phyloP scores from a whole-genome alignment of 345 rosid genomes.

The Acer yangbiense region DNA sequence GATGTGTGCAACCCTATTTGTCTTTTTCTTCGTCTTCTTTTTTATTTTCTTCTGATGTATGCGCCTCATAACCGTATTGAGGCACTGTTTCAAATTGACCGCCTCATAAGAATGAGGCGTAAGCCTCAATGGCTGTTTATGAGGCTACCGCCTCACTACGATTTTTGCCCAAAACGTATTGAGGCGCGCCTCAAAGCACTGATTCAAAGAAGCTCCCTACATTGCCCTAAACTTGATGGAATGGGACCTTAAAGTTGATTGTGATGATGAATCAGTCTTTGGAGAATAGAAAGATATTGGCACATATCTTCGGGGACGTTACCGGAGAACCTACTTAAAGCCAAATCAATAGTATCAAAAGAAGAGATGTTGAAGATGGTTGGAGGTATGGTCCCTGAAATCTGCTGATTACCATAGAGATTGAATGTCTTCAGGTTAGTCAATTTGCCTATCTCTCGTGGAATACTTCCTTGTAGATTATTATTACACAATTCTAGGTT shows the following conservation, averaged over 20 bases:
- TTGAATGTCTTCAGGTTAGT: neutral
- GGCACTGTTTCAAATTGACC: no score
- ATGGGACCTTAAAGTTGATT: slow-evolving; percentile 2
- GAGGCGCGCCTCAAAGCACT: no score
- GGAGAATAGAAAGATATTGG: neutral
- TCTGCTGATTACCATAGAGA: neutral
- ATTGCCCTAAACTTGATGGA: slow-evolving; percentile 3
- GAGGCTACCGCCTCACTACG: no score
- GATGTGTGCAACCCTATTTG: no score
- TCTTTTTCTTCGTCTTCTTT: no score
- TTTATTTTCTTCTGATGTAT: no score
- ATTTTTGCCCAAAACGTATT: no score
- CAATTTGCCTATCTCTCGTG: neutral
- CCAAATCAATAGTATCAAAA: no score
- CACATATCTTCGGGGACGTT: neutral
- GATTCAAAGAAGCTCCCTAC: neutral
- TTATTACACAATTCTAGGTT: neutral
- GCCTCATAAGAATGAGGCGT: no score
- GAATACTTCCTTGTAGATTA: neutral
- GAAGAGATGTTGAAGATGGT: no score
- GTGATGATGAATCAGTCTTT: neutral
- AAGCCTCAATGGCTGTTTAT: no score
- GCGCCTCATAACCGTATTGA: no score
- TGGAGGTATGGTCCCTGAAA: neutral
- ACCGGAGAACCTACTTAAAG: neutral